phyloP scores from a whole-genome alignment of 1,284 basidiomycete genomes.

The Sanghuangporus weigelae region DNA sequence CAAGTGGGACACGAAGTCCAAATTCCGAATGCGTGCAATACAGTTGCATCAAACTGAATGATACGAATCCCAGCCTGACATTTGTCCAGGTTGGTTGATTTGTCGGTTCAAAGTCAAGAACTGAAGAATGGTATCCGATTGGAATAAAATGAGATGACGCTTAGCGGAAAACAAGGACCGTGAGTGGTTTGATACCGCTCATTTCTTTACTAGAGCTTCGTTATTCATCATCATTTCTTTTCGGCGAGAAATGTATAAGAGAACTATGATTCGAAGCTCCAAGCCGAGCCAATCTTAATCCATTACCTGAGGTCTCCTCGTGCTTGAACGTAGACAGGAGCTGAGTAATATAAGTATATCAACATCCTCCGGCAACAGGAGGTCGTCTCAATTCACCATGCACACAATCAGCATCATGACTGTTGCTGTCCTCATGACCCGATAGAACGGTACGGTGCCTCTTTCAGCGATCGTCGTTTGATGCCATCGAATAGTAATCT shows the following conservation, averaged over 20 bases:
- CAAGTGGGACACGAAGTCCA: constrained; percentile 61
- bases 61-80: constrained; percentile 69
- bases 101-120: constrained; percentile 7
- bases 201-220: neutral
- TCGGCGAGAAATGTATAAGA: no score
- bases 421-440: neutral
- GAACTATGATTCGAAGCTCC: no score
- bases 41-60: constrained; percentile 55
- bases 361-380: no score
- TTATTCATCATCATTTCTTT: neutral
- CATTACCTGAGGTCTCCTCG: no score
- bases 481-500: neutral
- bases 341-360: no score
- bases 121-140: neutral
- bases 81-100: constrained; percentile 48
- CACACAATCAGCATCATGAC: neutral
- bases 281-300: no score
- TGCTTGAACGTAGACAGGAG: no score
- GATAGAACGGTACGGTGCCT: neutral
- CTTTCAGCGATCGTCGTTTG: neutral
- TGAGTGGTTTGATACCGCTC: neutral
- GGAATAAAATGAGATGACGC: neutral
- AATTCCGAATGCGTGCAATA: constrained; percentile 61
- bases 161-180: neutral
- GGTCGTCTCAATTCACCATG: neutral